These are phyloP conservation scores for Bruguiera gymnorhiza DNA, from an alignment of 345 rosid species.

Conservation along the genomic window DNA sequence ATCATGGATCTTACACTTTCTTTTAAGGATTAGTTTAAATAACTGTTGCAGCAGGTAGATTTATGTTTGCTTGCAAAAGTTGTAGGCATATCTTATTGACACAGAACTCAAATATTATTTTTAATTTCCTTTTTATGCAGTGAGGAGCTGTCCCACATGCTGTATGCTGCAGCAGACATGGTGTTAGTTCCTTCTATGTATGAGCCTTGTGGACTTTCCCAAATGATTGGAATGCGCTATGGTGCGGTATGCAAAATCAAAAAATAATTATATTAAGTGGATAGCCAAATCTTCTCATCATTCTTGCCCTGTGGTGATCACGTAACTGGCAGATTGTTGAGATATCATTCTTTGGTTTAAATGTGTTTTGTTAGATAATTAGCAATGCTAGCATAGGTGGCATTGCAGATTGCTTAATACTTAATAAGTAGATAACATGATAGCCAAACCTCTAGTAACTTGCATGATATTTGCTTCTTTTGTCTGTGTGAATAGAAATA, in stretches of 20 bases:
- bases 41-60: not conserved
- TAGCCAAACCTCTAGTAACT: not conserved
- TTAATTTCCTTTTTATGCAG: conserved; percentile 26
- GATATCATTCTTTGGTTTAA: not conserved
- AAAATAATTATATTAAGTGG: not conserved
- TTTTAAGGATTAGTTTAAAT: not conserved
- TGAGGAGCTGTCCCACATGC: conserved; percentile 62
- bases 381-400: not conserved
- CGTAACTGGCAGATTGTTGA: not conserved
- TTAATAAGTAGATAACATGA: not conserved
- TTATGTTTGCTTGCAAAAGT: not conserved
- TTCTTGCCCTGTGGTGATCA: not conserved
- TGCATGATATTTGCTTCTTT: not conserved
- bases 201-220: conserved; percentile 66
- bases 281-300: not conserved
- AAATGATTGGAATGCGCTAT: conserved; percentile 62
- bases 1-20: not conserved
- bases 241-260: conserved; percentile 43
- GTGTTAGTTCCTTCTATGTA: conserved; percentile 60
- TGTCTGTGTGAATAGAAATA: not conserved
- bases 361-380: not conserved
- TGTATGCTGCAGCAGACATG: conserved; percentile 60
- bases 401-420: not conserved
- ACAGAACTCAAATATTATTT: not conserved
- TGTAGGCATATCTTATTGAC: not conserved